Evolutionary conservation across 2,329 filamentous ascomycete genomes (phyloP), one percentile per base, ranked within the genome.

Genomic region (Paracamarosporium sp.): DNA sequence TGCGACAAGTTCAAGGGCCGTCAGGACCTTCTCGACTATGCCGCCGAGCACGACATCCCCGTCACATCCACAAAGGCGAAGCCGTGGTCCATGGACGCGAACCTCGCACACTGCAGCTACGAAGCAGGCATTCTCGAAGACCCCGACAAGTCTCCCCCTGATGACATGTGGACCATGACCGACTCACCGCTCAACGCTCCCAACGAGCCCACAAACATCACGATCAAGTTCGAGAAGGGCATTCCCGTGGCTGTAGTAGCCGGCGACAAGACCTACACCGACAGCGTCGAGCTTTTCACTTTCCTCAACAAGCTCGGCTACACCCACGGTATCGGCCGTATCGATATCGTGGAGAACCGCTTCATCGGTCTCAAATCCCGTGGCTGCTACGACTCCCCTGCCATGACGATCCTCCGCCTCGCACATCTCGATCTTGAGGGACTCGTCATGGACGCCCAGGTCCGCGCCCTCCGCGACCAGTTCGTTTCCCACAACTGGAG

Each of bases 301-400:
- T 83, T 85, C 55, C 83, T 87, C 67, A 93, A 93, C 80, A 81
- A 85, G 57, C 88, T 94, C 63, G 91, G 86, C 63, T 85, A 86
- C 75, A 84, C 82, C 63, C 82, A 92, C 80, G 91, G 91, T 74
- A 86, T 94, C 65, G 91, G 91, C 69, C 83, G 91, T 70, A 89
- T 94, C 65, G 91, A 94, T 77, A 94, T 94, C 72, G 90, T 93
- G 60, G 90, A 92, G 76, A 90, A 91, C 81, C 85, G 91, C 53
- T 91, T 90, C 81, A 90, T 91, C 72, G 91, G 90, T 62, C 83
- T 93, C 69, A 93, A 93, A 83, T 88, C 85, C 66, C 87, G 91
- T 70, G 91, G 91, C 69, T 93, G 90, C 72, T 93, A 93, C 81
- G 91, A 93, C 61, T 79, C 78, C 40, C 77, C 71, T 45, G 75